A percentile compares a stretch with the other conserved stretches of the same genome.
Evolutionary conservation across 139 green algal genomes (phyloP).

Genomic region (Medakamo hakoo): DNA sequence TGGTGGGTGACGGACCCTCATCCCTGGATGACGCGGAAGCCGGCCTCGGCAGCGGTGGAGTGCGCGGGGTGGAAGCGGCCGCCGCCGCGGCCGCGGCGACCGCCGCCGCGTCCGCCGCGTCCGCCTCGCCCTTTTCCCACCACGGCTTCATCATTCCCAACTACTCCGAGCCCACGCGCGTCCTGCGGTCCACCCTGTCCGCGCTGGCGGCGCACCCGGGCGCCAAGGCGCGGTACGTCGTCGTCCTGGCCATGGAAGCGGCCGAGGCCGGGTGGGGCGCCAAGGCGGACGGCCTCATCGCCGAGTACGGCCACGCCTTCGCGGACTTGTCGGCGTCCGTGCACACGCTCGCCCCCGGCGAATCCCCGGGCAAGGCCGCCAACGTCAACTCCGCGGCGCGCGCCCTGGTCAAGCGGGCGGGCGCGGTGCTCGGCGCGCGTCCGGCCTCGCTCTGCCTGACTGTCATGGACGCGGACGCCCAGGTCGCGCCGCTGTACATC

Average conservation of each 20-base stretch:
- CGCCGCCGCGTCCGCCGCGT: too few species aligned
- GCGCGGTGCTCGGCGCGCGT: neutral
- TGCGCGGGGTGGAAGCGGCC: too few species aligned
- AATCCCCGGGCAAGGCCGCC: conserved; percentile 22
- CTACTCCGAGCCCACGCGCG: conserved; percentile 19
- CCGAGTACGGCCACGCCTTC: conserved; percentile 16
- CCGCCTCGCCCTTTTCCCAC: conserved; percentile 1
- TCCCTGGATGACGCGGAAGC: too few species aligned
- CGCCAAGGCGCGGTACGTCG: conserved; percentile 13
- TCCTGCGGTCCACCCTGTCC: conserved; percentile 14
- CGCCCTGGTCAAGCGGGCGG: conserved; percentile 2
- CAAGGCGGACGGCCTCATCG: conserved; percentile 16
- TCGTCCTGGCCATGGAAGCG: conserved; percentile 23
- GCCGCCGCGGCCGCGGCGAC: too few species aligned
- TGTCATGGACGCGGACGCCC: conserved; percentile 20
- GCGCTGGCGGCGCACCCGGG: conserved; percentile 10
- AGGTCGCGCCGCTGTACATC: conserved; percentile 6
- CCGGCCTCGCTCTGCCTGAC: conserved; percentile 11
- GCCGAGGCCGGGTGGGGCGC: conserved; percentile 11
- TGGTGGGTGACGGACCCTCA: too few species aligned
- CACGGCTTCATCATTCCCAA: conserved; percentile 28
- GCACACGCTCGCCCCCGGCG: conserved; percentile 8
- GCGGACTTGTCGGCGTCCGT: conserved; percentile 11
- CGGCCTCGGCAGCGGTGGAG: too few species aligned
- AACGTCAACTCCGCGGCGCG: conserved; percentile 23